Percentiles rank a stretch among this genome's conserved stretches.
Conservation (phyloP, 139 green algal genomes). For the Trebouxia sp. region DNA sequence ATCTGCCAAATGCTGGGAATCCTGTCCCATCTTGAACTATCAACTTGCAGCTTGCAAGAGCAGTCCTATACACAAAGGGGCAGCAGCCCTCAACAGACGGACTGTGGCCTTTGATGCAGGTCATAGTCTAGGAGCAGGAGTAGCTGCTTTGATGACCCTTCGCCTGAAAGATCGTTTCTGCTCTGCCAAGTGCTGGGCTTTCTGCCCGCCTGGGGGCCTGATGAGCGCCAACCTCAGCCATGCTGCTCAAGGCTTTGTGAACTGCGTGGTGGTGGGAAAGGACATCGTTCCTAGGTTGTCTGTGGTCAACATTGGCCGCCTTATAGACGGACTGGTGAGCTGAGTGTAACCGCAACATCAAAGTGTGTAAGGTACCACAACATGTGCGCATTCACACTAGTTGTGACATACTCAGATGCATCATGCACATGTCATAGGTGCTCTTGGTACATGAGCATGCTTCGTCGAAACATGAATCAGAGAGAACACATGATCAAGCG, state of each 20-base stretch:
- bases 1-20: no score
- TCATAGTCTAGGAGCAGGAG: constrained; percentile 69
- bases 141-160: constrained; percentile 65
- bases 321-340: constrained; percentile 39
- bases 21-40: background rate
- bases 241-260: constrained; percentile 43
- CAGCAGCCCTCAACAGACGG: background rate
- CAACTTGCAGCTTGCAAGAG: background rate
- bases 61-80: no score
- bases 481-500: no score
- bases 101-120: constrained; percentile 37
- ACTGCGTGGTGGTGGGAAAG: constrained; percentile 60
- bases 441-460: no score
- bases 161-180: constrained; percentile 52
- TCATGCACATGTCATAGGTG: no score
- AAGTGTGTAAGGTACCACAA: no score
- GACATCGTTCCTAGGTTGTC: constrained; percentile 63
- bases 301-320: constrained; percentile 36
- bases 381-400: no score
- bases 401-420: no score
- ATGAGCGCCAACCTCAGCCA: constrained; percentile 45
- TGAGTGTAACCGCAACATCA: no score
- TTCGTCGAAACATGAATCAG: no score
- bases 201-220: constrained; percentile 58
- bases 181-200: constrained; percentile 33